phyloP scores from a whole-genome alignment of 2,329 filamentous ascomycete genomes.

The Thelonectria discophora region DNA sequence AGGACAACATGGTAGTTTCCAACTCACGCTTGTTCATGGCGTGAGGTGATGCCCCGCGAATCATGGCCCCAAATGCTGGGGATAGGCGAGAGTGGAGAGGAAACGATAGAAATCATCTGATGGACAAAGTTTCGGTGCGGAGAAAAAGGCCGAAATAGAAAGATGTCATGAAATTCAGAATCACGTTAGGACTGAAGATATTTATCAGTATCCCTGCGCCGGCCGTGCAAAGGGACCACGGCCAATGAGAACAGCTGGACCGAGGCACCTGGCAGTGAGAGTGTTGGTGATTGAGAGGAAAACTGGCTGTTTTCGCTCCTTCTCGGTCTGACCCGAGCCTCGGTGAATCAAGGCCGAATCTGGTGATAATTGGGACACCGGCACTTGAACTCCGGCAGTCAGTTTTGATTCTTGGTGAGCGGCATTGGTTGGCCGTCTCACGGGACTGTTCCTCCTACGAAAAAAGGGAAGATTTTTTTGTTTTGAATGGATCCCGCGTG shows the following conservation, averaged over 20 bases:
- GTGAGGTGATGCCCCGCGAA: constrained; percentile 30
- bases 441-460: constrained; percentile 4
- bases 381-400: constrained; percentile 18
- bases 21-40: constrained; percentile 39
- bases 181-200: constrained; percentile 23
- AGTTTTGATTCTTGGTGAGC: neutral
- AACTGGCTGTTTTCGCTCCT: neutral
- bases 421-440: constrained; percentile 20
- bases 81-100: constrained; percentile 13
- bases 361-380: constrained; percentile 8
- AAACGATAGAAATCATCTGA: constrained; percentile 9
- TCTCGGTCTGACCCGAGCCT: constrained; percentile 7
- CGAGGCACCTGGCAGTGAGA: constrained; percentile 21
- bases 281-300: neutral
- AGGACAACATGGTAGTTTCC: constrained; percentile 49
- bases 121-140: constrained; percentile 5
- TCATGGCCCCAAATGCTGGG: constrained; percentile 10
- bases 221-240: constrained; percentile 10
- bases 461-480: constrained; percentile 10
- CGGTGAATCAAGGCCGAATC: constrained; percentile 20
- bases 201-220: constrained; percentile 26
- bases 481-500: constrained; percentile 3
- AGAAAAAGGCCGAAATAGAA: neutral
- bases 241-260: constrained; percentile 19
- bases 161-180: constrained; percentile 3